Evolutionary conservation across 441 rosid genomes (phyloP), one percentile per base, ranked within the genome.

Genomic region (Gossypium gossypioides): DNA sequence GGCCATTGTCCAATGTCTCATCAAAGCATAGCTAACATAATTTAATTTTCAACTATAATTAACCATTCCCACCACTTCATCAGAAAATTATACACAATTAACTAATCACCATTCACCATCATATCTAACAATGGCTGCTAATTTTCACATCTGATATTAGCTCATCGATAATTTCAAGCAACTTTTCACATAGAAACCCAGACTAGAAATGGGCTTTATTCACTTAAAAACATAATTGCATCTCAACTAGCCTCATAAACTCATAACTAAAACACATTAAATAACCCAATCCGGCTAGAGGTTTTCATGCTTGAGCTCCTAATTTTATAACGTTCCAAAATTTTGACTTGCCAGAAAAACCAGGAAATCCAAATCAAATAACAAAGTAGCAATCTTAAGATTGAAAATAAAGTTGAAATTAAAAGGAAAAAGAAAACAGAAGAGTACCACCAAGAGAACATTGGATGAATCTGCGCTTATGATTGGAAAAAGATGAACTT

Each of bases 371-470:
- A 24, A 10, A 6, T 48, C 42, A 48, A 48, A 25, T 37, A 3
- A 27, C 1, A 50, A 7, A 15, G 32, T 50, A 22, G 16, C 9
- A 22, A 42, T 0, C 34, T 7, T 6, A 32, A 18, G 12, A 8
- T 25, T 52, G 7, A 34, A 69, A 58, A 50, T 13, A 7, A 42
- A 48, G 37, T 19, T 25, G 6, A 13, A 68, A 72, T 32, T 40
- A 2, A 9, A 37, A 18, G 3, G 2, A 22, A 64, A 4, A 61
- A 24, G 4, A 16, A 22, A 51, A 10, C 51, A 63, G 16, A 22
- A 42, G 2, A 0, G 46, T 77, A 91, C 96, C 96, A 61, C 82
- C 89, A 69, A 84, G 82, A 12, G 93, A 70, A 66, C 92, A 89
- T 55, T 75, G 82, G 84, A 87, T 19, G 59, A 74, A 60, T 68